Base-by-base conservation (phyloP, 2,329 filamentous ascomycete genomes). In the Cladophialophora chaetospira region DNA sequence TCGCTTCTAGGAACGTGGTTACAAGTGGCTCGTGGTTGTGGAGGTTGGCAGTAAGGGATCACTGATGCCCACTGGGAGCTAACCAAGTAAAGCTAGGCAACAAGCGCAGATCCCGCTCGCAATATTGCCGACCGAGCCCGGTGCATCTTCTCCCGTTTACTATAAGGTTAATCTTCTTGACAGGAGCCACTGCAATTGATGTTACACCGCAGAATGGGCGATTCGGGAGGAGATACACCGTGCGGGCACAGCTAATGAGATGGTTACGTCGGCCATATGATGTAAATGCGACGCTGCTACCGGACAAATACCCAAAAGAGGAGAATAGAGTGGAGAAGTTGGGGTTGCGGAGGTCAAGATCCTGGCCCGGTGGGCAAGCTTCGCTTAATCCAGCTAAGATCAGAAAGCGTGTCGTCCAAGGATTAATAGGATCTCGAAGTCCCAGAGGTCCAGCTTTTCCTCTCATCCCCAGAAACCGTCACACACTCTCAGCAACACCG, bases 401-500 rank as follows among this genome's bases (percentile, higher is more conserved):
- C 46, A 35, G 15, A 50, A 26, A 50, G 53, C 26, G 9, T 49
- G 53, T 55, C 29, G 36, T 55, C 45, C 15, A 40, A 15, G 23
- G 53, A 52, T 52, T 29, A 29, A 17, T 17, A 19, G 35, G 4
- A 55, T 55, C 53, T 52, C 9, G 45, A 44, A 17, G 33, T 43
- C 53, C 46, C 53, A 40, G 15, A 29, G 6, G 46, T 42, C 46
- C 33, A 43, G 19, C 28, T 31, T 52, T 26, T 13, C 33, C 35
- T 31, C 13, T 33, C 25, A 17, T 33, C 23, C 48, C 46, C 36
- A 42, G 47, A 49, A 5, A 31, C 49, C 42, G 43, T 33, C 33
- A 29, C 49, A 29, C 49, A 48, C 49, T 38, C 45, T 23, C 43
- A 49, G 33, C 28, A 54, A 57, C 50, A 66, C 65, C 64, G 64